A percentile compares a stretch with the other conserved stretches of the same genome.
Conservation (phyloP, 306 rosid genomes). For the Casuarina cunninghamiana region DNA sequence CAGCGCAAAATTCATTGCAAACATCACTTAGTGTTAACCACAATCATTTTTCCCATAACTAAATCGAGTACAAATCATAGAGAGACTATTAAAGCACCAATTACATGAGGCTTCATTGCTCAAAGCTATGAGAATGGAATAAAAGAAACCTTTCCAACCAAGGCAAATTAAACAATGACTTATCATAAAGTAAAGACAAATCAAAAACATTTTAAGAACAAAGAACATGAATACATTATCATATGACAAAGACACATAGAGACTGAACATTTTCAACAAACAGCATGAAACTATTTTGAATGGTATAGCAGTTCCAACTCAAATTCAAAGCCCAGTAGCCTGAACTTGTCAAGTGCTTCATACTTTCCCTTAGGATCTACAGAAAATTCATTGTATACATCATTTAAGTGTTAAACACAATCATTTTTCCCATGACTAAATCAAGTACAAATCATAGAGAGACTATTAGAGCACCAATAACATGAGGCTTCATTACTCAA, state of each 20-base stretch:
- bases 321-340: neutral
- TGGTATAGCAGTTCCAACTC: neutral
- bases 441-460: neutral
- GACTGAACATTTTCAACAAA: neutral
- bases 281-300: neutral
- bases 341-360: constrained; percentile 79
- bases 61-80: neutral
- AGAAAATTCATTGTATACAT: constrained; percentile 29
- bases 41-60: neutral
- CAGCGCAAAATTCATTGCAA: constrained; percentile 47
- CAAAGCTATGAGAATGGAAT: neutral
- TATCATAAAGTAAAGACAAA: neutral
- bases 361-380: constrained; percentile 82
- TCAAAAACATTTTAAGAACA: neutral
- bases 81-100: neutral
- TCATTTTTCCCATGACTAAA: neutral
- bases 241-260: neutral
- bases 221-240: neutral
- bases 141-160: neutral
- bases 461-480: neutral
- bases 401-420: neutral
- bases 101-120: neutral
- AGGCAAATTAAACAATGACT: neutral
- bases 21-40: neutral
- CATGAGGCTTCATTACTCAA: neutral